Evolutionary conservation across 495 filamentous ascomycete genomes (phyloP), one percentile per base, ranked within the genome.

Genomic region (Massariosphaeria phaeospora): DNA sequence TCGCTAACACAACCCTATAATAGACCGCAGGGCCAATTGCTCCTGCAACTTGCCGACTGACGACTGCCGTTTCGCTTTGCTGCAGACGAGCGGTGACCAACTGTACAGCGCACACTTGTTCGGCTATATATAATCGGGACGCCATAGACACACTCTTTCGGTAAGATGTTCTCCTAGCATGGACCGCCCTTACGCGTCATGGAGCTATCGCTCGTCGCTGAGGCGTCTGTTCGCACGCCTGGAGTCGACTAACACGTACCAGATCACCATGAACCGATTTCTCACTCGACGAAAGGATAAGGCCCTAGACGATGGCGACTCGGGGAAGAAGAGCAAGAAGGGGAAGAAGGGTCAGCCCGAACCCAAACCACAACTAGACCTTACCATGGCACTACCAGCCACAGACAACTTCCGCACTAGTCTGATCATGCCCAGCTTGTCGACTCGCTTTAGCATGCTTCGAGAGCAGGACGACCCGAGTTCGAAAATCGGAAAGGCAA

Each of bases 351-450:
- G 73, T 52, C 73, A 76, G 59, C 64, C 65, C 18, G 78, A 83
- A 63, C 67, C 75, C 4, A 84, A 84, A 66, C 75, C 74, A 13
- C 74, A 89, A 26, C 61, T 96, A 34, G 85, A 97, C 54, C 70
- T 96, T 15, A 68, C 83, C 2, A 73, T 69, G 18, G 91, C 81
- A 3, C 73, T 99, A 4, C 93, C 93, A 2, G 77, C 90, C 0
- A 80, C 74, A 15, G 90, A 97, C 66, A 80, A 96, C 69, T 97
- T 99, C 62, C 84, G 93, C n/a, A 99, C 93, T 5, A 97, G 94
- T 73, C 69, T 97, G 39, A 70, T 99, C 21, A 95, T 99, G 93
- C 87, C 89, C 5, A 93, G 91, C 42, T 75, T 99, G 2, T 95
- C 91, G 0, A 88, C 93, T 15, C 81, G 93, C 2, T 99, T 99